Conservation (phyloP, 768 basidiomycete species). For the Dacryopinax primogenitus region DNA sequence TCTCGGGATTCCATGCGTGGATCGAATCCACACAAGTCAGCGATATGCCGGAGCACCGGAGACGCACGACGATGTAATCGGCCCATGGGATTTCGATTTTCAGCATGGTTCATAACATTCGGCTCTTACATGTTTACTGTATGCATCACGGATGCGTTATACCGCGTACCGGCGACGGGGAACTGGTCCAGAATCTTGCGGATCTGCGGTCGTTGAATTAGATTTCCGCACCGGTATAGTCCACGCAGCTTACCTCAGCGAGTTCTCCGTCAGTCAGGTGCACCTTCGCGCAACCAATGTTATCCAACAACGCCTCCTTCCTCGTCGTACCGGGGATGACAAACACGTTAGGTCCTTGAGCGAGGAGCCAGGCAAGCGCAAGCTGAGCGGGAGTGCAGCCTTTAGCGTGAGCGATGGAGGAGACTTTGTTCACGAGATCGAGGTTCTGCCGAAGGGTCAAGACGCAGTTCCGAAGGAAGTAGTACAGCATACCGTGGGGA, state of each 20-base stretch:
- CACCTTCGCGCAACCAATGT: slow-evolving; percentile 21
- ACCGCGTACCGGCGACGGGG: slow-evolving; percentile 17
- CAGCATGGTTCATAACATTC: no score
- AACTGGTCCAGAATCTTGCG: slow-evolving; percentile 15
- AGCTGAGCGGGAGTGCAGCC: slow-evolving; percentile 18
- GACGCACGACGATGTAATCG: no score
- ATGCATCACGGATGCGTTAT: not conserved
- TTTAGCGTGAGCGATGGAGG: slow-evolving; percentile 16
- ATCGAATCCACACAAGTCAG: no score
- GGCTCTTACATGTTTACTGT: not conserved
- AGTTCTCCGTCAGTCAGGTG: slow-evolving; percentile 21
- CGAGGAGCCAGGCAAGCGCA: slow-evolving; percentile 20
- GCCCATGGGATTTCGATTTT: no score
- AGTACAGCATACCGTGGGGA: slow-evolving; percentile 8
- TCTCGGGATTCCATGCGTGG: no score
- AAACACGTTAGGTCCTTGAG: slow-evolving; percentile 18
- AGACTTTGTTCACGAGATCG: slow-evolving; percentile 16
- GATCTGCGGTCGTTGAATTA: slow-evolving; percentile 16
- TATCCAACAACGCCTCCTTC: slow-evolving; percentile 21
- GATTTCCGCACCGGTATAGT: not conserved
- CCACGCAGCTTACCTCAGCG: not conserved
- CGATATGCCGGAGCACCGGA: no score
- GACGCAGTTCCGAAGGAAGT: not conserved
- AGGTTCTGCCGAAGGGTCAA: slow-evolving; percentile 11
- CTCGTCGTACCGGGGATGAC: slow-evolving; percentile 19